Evolutionary conservation across 306 rosid species (phyloP).

Genomic region (Vicia villosa): DNA sequence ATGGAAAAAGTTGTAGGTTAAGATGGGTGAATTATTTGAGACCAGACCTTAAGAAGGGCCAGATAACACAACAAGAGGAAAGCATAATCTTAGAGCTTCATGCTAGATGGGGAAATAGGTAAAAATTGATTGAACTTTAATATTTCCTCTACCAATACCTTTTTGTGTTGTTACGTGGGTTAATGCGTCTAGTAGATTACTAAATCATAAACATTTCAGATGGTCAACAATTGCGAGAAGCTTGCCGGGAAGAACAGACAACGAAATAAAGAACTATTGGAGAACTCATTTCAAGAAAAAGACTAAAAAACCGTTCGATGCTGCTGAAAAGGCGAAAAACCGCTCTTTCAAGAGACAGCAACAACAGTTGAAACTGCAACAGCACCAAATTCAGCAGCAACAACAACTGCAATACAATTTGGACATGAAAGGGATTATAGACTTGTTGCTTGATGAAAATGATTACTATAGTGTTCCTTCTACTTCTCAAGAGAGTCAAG

Average conservation of each 20-base stretch:
- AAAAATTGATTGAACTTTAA: conserved; percentile 22
- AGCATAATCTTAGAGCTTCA: conserved; percentile 85
- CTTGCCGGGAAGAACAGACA: conserved; percentile 96
- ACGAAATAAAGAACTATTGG: conserved; percentile 95
- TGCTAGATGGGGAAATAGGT: conserved; percentile 99
- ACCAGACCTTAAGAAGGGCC: conserved; percentile 69
- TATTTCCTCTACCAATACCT: neutral
- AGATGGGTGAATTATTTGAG: conserved; percentile 92
- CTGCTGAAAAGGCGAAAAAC: conserved; percentile 53
- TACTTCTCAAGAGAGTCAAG: conserved; percentile 55
- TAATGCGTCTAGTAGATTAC: neutral
- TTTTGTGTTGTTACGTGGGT: neutral
- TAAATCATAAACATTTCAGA: conserved; percentile 39
- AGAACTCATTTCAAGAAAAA: conserved; percentile 94
- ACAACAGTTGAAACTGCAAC: conserved; percentile 44
- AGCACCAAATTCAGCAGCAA: conserved; percentile 40
- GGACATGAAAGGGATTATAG: conserved; percentile 67
- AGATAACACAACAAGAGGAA: conserved; percentile 93
- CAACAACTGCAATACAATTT: conserved; percentile 54
- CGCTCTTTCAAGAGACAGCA: conserved; percentile 56
- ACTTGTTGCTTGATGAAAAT: conserved; percentile 58
- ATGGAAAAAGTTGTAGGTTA: conserved; percentile 90
- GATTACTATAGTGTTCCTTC: conserved; percentile 43
- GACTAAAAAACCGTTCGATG: conserved; percentile 47
- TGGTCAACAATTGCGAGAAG: conserved; percentile 98